A percentile compares a stretch with the other conserved stretches of the same genome.
Evolutionary conservation across 106 monocot species (phyloP).

Genomic region (Acorus calamus): DNA sequence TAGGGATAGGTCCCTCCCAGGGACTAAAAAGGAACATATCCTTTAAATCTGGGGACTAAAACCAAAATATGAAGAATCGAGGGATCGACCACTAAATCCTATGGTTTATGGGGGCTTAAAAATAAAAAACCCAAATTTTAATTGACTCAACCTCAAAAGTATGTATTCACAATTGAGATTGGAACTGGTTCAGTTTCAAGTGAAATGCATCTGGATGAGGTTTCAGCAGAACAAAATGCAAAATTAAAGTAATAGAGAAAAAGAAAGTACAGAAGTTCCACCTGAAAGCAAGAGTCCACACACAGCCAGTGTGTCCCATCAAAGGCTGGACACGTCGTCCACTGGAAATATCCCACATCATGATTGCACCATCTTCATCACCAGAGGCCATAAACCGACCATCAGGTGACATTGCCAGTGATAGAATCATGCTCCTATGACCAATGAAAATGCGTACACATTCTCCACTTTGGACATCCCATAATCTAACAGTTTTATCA

Average conservation of each 20-base stretch:
- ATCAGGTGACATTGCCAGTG: conserved; percentile 92
- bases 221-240: too few species aligned
- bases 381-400: conserved; percentile 97
- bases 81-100: too few species aligned
- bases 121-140: too few species aligned
- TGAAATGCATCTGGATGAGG: too few species aligned
- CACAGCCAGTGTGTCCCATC: conserved; percentile 70
- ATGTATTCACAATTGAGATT: too few species aligned
- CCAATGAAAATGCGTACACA: conserved; percentile 94
- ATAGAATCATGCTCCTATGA: conserved; percentile 81
- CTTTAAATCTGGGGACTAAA: too few species aligned
- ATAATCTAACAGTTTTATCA: conserved; percentile 92
- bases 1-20: too few species aligned
- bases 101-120: too few species aligned
- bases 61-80: too few species aligned
- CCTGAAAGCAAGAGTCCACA: conserved; percentile 99
- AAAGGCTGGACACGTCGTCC: conserved; percentile 83
- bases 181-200: too few species aligned
- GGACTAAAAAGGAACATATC: too few species aligned
- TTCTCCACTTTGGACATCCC: conserved; percentile 95
- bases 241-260: background rate
- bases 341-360: conserved; percentile 92
- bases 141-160: too few species aligned
- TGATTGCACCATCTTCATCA: conserved; percentile 96
- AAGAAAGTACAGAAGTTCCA: conserved; percentile 4